Percentiles rank a stretch among this genome's conserved stretches.
Evolutionary conservation across 805 yeast species (phyloP).

Genomic region (Candida boidinii): DNA sequence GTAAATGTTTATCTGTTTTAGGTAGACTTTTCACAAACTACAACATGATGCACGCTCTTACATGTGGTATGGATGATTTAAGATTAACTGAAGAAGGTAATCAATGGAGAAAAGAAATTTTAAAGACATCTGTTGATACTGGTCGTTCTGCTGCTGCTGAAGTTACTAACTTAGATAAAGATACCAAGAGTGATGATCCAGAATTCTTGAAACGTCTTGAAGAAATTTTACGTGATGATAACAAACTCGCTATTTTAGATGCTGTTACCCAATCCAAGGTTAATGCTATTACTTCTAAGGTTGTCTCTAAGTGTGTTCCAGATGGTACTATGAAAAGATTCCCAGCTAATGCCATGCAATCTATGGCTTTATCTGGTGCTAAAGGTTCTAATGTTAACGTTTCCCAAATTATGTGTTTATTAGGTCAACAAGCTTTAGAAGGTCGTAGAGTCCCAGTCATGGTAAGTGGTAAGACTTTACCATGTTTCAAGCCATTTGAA

Average conservation of each 20-base stretch:
- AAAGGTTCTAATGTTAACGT: conserved; percentile 98
- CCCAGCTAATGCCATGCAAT: conserved; percentile 96
- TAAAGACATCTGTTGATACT: conserved; percentile 66
- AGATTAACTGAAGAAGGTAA: conserved; percentile 90
- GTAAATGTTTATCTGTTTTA: conserved; percentile 81
- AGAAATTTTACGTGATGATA: conserved; percentile 90
- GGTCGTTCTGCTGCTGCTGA: conserved; percentile 93
- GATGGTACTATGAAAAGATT: conserved; percentile 92
- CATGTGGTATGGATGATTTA: conserved; percentile 99
- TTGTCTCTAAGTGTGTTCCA: conserved; percentile 91
- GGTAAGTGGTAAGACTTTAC: conserved; percentile 97
- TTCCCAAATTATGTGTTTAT: conserved; percentile 97
- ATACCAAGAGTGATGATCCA: conserved; percentile 39
- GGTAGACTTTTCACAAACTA: conserved; percentile 94
- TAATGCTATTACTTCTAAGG: conserved; percentile 86
- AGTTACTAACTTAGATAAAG: conserved; percentile 72
- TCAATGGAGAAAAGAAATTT: conserved; percentile 75
- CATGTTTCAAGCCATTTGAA: conserved; percentile 93
- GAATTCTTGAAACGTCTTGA: conserved; percentile 85
- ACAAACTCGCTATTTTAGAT: conserved; percentile 87
- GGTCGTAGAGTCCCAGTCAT: conserved; percentile 99
- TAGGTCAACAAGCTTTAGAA: conserved; percentile 98
- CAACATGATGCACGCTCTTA: conserved; percentile 85
- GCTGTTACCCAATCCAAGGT: conserved; percentile 93
- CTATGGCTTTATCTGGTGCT: conserved; percentile 99